Evolutionary conservation across 176 grass and related monocot species (phyloP), one percentile per base, ranked within the genome.

Genomic region (Phragmites australis): DNA sequence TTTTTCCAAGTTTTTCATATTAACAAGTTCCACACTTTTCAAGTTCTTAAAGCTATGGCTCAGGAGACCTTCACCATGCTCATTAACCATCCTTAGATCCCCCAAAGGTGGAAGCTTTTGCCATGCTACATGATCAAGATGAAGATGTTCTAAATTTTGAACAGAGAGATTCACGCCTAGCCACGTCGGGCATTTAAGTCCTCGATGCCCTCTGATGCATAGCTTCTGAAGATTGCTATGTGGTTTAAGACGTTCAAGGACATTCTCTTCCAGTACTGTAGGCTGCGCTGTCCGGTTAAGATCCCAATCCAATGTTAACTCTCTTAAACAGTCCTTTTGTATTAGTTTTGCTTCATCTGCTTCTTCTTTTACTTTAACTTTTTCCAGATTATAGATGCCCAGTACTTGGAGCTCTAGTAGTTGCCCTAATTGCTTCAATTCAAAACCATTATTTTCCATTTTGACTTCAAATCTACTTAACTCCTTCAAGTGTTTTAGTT

Each of bases 221-320:
- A 81, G 31, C 6, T 71, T 1, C 6, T 0, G 18, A 44, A 82
- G 65, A 45, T 82, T 72, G 9, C 2, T 3, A 29, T n/a, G 27
- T 39, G 79, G 65, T 8, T 0, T 7, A 15, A 82, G 30, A 3
- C 12, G 27, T 47, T 82, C 79, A 22, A 82, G 65, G 26, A 82
- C 65, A 18, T 60, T 0, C n/a, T 46, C 8, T n/a, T 72, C 79
- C 10, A n/a, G n/a, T n/a, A n/a, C n/a, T n/a, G n/a, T n/a, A n/a
- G n/a, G n/a, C n/a, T n/a, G n/a, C n/a, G n/a, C n/a, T n/a, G n/a
- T n/a, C n/a, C n/a, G n/a, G n/a, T n/a, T n/a, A n/a, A n/a, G 2
- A 37, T 37, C 34, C 34, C 34, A 37, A 37, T 37, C 3, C 5
- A 37, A 37, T 37, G 5, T 37, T 37, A 37, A 37, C 34, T 37